These are phyloP conservation scores for Yarrowia sp. DNA, from an alignment of 805 yeast genomes.

Conservation along the genomic window DNA sequence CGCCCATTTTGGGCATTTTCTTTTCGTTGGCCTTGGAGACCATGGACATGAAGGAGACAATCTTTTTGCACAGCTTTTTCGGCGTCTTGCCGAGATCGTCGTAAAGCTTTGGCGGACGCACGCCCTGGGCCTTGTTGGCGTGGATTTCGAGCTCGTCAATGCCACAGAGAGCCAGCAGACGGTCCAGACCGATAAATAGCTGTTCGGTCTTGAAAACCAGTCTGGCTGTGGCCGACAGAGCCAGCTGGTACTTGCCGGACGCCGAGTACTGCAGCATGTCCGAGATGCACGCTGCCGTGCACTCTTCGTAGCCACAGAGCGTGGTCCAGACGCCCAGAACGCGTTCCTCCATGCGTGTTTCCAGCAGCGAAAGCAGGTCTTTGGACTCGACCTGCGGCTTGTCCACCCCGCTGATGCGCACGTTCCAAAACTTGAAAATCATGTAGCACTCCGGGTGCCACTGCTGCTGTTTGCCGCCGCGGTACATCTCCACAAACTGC, in stretches of 20 bases:
- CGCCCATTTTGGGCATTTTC: slow-evolving; percentile 30
- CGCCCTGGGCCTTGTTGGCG: background rate
- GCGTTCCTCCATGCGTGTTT: slow-evolving; percentile 60
- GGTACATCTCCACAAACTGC: slow-evolving; percentile 86
- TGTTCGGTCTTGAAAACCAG: slow-evolving; percentile 72
- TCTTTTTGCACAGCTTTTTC: slow-evolving; percentile 78
- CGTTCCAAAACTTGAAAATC: slow-evolving; percentile 97
- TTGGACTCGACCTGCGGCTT: background rate
- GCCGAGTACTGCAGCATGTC: slow-evolving; percentile 87
- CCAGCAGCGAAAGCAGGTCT: slow-evolving; percentile 39
- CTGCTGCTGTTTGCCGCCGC: slow-evolving; percentile 88
- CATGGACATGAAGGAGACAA: slow-evolving; percentile 83
- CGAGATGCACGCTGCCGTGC: slow-evolving; percentile 81
- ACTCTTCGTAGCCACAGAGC: slow-evolving; percentile 84
- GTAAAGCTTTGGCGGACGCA: slow-evolving; percentile 20
- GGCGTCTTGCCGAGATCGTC: slow-evolving; percentile 54
- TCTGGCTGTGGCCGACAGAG: slow-evolving; percentile 65
- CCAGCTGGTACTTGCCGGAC: slow-evolving; percentile 61
- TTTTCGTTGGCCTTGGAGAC: slow-evolving; percentile 55
- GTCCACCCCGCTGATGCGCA: slow-evolving; percentile 49
- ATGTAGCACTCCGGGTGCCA: slow-evolving; percentile 99
- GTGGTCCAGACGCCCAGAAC: slow-evolving; percentile 76
- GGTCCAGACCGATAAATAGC: slow-evolving; percentile 71
- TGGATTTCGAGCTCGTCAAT: slow-evolving; percentile 26
- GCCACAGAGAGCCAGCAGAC: slow-evolving; percentile 37